These are phyloP conservation scores for Cordyceps pruinosa DNA, from an alignment of 2,329 filamentous ascomycete genomes.

Conservation along the genomic window DNA sequence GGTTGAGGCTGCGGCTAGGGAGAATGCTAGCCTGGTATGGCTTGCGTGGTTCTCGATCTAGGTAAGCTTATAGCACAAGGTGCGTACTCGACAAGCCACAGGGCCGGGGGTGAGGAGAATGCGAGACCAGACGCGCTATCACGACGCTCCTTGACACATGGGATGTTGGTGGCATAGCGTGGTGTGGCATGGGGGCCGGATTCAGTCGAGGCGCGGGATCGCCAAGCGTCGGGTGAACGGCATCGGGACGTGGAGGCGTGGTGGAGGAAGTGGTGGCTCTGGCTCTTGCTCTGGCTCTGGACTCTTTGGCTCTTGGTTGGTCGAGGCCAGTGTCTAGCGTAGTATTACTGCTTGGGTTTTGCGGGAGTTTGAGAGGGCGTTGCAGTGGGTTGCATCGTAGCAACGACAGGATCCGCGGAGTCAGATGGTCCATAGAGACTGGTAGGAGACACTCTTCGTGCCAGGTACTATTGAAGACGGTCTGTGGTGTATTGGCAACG, in stretches of 20 bases:
- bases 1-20: background rate
- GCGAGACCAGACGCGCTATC: background rate
- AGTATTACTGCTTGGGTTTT: background rate
- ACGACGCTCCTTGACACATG: too few relatives aligned
- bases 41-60: background rate
- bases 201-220: background rate
- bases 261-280: background rate
- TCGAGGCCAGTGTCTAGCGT: background rate
- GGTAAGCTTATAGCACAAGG: background rate
- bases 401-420: background rate
- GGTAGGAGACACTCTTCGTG: too few relatives aligned
- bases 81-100: background rate
- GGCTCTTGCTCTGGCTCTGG: too few relatives aligned
- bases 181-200: background rate
- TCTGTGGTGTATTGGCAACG: too few relatives aligned
- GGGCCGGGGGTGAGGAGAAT: background rate
- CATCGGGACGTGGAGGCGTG: background rate
- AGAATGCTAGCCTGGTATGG: background rate
- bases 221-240: constrained; percentile 1
- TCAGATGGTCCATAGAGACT: too few relatives aligned
- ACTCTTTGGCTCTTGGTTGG: too few relatives aligned
- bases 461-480: too few relatives aligned
- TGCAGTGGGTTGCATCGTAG: background rate
- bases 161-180: too few relatives aligned
- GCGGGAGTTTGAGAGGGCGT: background rate